Conservation (phyloP, 2,329 filamentous ascomycete species). For the Aspergillus ruber region DNA sequence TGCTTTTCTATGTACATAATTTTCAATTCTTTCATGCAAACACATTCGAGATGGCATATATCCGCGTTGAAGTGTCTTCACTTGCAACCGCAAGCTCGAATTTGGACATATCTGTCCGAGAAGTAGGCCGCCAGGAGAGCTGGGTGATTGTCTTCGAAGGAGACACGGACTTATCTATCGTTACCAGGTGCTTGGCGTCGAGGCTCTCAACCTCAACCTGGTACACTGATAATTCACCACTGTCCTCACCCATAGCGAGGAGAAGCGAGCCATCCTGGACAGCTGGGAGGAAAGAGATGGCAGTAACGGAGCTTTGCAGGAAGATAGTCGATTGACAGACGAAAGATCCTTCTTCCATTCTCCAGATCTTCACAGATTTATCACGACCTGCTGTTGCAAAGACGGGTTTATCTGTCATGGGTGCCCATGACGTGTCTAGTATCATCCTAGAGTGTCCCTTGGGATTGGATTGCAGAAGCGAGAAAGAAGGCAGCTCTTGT, state of each 20-base stretch:
- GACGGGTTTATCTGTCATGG: constrained; percentile 35
- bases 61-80: constrained; percentile 39
- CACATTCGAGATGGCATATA: constrained; percentile 32
- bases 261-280: constrained; percentile 23
- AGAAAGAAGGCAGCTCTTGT: constrained; percentile 44
- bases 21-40: constrained; percentile 12
- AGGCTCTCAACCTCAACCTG: constrained; percentile 27
- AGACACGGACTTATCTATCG: constrained; percentile 36
- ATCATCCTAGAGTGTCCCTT: constrained; percentile 94
- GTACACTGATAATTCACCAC: constrained; percentile 40
- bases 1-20: constrained; percentile 13
- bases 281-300: constrained; percentile 57
- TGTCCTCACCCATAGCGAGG: constrained; percentile 44
- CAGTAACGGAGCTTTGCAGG: constrained; percentile 59
- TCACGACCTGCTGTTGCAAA: constrained; percentile 91
- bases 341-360: constrained; percentile 39
- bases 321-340: constrained; percentile 49
- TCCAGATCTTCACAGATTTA: constrained; percentile 74
- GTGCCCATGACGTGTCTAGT: constrained; percentile 77
- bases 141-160: constrained; percentile 62
- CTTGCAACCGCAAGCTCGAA: constrained; percentile 41
- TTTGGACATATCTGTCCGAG: constrained; percentile 3
- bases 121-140: constrained; percentile 60
- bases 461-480: constrained; percentile 57
- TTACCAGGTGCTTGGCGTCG: constrained; percentile 22